These are phyloP conservation scores for Allantophomopsis lycopodina DNA, from an alignment of 2,329 filamentous ascomycete genomes.

Conservation along the genomic window DNA sequence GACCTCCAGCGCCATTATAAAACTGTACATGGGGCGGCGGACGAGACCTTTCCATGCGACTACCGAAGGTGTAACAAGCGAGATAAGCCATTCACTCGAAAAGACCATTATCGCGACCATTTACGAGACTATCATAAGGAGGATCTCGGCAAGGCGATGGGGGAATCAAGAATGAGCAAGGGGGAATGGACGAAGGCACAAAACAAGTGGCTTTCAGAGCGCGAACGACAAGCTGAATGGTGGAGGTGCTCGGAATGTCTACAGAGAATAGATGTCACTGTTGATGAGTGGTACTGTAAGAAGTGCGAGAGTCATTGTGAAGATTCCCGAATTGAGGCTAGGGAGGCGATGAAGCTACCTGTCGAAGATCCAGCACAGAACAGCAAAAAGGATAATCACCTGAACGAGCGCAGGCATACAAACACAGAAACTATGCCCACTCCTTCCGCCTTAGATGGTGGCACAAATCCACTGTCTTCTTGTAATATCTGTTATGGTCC, in stretches of 20 bases:
- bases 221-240: conserved; percentile 6
- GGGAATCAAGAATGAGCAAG: too few relatives aligned
- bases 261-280: conserved; percentile 5
- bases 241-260: conserved; percentile 17
- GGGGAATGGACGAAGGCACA: conserved; percentile 8
- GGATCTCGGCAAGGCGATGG: conserved; percentile 15
- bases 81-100: conserved; percentile 25
- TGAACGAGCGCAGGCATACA: too few relatives aligned
- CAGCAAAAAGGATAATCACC: too few relatives aligned
- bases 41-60: conserved; percentile 15
- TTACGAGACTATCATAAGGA: conserved; percentile 30
- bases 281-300: conserved; percentile 9
- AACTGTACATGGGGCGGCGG: conserved; percentile 18
- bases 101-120: conserved; percentile 34
- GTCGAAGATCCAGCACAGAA: too few relatives aligned
- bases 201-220: too few relatives aligned
- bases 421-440: too few relatives aligned
- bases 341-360: too few relatives aligned
- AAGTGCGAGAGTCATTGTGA: conserved; percentile 12
- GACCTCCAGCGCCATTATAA: conserved; percentile 23
- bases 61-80: conserved; percentile 15
- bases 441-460: too few relatives aligned
- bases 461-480: too few relatives aligned
- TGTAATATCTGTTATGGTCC: too few relatives aligned
- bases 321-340: conserved; percentile 4